A percentile compares a stretch with the other conserved stretches of the same genome.
Conservation (phyloP, 768 basidiomycete species). For the Boletus patriciae region DNA sequence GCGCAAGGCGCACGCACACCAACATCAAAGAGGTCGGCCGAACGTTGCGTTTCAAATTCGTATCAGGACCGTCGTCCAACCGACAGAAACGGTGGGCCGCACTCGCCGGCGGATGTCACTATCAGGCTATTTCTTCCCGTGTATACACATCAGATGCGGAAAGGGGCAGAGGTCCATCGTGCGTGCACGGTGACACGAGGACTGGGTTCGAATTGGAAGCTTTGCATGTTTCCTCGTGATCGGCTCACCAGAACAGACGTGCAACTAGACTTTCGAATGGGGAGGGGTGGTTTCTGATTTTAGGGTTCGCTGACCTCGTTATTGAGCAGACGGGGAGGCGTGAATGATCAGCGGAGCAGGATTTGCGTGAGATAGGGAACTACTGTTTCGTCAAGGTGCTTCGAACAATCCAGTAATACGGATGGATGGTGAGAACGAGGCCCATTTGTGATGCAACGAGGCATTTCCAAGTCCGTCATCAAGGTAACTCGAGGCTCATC, state of each 20-base stretch:
- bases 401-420: neutral
- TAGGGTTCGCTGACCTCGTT: conserved; percentile 2
- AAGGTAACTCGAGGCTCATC: neutral
- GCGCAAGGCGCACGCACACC: neutral
- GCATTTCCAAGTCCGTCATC: conserved; percentile 1
- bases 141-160: neutral
- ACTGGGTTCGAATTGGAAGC: conserved; percentile 2
- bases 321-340: conserved; percentile 4
- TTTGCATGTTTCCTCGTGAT: neutral
- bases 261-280: conserved; percentile 12
- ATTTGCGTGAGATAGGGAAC: neutral
- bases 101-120: neutral
- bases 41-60: neutral
- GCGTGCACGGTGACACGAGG: neutral
- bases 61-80: neutral
- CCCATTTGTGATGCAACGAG: conserved; percentile 19
- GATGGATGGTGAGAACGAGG: neutral
- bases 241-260: neutral
- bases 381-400: neutral
- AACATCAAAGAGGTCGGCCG: neutral
- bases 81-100: neutral
- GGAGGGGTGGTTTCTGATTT: neutral
- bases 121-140: neutral
- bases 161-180: neutral
- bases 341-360: conserved; percentile 13